Evolutionary conservation across 306 rosid genomes (phyloP).

Genomic region (Citrullus amarus): DNA sequence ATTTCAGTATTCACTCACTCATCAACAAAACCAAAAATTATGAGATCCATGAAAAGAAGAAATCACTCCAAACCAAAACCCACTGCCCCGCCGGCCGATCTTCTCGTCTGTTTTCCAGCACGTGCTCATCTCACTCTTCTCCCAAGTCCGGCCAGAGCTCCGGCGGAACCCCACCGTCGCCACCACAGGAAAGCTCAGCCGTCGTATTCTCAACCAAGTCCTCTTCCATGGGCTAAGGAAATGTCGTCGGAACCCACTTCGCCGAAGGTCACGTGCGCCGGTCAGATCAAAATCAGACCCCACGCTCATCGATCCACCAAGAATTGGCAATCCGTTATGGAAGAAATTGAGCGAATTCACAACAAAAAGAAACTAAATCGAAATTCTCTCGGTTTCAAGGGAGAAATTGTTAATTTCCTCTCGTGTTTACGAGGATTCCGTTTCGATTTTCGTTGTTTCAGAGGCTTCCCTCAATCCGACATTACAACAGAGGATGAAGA

Average conservation of each 20-base stretch:
- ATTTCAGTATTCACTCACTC: background rate
- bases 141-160: constrained; percentile 68
- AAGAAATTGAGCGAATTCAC: constrained; percentile 85
- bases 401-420: constrained; percentile 72
- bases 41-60: constrained; percentile 32
- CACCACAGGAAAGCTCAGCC: constrained; percentile 30
- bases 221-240: constrained; percentile 64
- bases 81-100: constrained; percentile 46
- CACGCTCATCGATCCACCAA: constrained; percentile 34
- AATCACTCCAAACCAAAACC: constrained; percentile 28
- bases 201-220: constrained; percentile 37
- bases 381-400: constrained; percentile 47
- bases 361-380: constrained; percentile 25
- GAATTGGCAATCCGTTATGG: constrained; percentile 94
- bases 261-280: constrained; percentile 89
- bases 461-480: constrained; percentile 43
- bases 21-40: background rate
- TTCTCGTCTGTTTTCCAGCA: constrained; percentile 82
- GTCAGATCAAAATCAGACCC: constrained; percentile 77
- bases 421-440: constrained; percentile 55
- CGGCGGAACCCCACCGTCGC: constrained; percentile 36
- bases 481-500: constrained; percentile 41
- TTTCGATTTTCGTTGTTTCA: constrained; percentile 67
- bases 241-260: constrained; percentile 67
- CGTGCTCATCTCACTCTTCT: constrained; percentile 52